phyloP scores from a whole-genome alignment of 2,329 filamentous ascomycete genomes.

The Venturia carpophila region DNA sequence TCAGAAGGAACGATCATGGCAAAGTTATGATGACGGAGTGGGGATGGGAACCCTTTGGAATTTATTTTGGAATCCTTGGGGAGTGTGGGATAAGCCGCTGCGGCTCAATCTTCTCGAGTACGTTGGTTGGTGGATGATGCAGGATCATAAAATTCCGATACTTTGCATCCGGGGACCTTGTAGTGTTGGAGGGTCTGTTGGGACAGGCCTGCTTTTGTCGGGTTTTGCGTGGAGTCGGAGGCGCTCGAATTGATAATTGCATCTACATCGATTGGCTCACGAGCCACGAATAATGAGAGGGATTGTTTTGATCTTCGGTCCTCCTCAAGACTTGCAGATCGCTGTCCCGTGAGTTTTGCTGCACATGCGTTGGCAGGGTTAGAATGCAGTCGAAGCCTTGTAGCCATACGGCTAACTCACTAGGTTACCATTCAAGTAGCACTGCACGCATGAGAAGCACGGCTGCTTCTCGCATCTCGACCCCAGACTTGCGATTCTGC shows the following conservation, averaged over 20 bases:
- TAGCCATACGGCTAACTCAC: background rate
- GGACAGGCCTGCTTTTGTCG: background rate
- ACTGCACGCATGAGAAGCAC: background rate
- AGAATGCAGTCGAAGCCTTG: background rate
- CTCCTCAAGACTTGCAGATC: background rate
- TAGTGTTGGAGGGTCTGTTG: background rate
- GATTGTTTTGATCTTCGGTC: background rate
- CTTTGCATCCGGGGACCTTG: background rate
- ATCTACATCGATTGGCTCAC: background rate
- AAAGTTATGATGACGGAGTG: background rate
- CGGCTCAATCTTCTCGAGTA: background rate
- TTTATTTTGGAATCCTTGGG: background rate
- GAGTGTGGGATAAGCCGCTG: background rate
- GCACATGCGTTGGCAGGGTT: background rate
- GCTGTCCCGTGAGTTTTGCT: background rate
- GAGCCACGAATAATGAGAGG: background rate
- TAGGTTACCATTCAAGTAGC: background rate
- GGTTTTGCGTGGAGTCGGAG: conserved; percentile 4
- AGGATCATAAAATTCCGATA: background rate
- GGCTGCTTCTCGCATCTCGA: background rate
- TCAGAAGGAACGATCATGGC: background rate
- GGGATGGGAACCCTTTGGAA: background rate
- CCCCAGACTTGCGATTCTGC: background rate
- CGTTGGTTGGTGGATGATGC: background rate
- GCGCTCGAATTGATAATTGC: background rate